These are phyloP conservation scores for Groenewaldozyma salmanticensis DNA, from an alignment of 805 yeast species.

Conservation along the genomic window DNA sequence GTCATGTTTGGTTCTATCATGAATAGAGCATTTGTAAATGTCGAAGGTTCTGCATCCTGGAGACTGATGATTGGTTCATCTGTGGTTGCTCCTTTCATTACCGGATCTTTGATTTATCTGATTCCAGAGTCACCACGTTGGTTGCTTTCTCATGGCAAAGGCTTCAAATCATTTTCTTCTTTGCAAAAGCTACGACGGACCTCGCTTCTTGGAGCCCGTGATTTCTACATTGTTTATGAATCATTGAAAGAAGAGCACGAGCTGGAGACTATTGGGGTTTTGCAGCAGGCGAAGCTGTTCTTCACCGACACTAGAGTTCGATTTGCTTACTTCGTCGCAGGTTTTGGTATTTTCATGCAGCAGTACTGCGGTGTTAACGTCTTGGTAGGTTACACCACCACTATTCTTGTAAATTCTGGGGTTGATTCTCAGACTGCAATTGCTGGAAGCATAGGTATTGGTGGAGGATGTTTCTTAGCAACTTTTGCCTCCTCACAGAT, in stretches of 20 bases:
- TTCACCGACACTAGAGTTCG: constrained; percentile 40
- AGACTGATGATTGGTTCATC: constrained; percentile 63
- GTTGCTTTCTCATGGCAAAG: constrained; percentile 1
- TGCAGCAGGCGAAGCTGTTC: constrained; percentile 31
- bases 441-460: constrained; percentile 41
- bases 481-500: constrained; percentile 41
- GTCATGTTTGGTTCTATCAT: constrained; percentile 60
- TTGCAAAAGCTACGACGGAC: constrained; percentile 1
- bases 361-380: constrained; percentile 48
- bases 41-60: constrained; percentile 39
- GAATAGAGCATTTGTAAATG: constrained; percentile 52
- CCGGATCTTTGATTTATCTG: constrained; percentile 34
- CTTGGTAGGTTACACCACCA: constrained; percentile 42
- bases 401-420: constrained; percentile 38
- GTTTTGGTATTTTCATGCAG: constrained; percentile 43
- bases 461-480: constrained; percentile 38
- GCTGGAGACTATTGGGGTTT: constrained; percentile 22
- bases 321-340: constrained; percentile 42
- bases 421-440: constrained; percentile 36
- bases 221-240: constrained; percentile 40
- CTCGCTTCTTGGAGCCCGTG: constrained; percentile 37
- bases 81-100: constrained; percentile 43
- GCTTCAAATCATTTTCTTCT: not conserved
- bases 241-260: constrained; percentile 38
- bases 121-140: constrained; percentile 8